phyloP scores from a whole-genome alignment of 495 filamentous ascomycete genomes.

The Rhypophila decipiens region DNA sequence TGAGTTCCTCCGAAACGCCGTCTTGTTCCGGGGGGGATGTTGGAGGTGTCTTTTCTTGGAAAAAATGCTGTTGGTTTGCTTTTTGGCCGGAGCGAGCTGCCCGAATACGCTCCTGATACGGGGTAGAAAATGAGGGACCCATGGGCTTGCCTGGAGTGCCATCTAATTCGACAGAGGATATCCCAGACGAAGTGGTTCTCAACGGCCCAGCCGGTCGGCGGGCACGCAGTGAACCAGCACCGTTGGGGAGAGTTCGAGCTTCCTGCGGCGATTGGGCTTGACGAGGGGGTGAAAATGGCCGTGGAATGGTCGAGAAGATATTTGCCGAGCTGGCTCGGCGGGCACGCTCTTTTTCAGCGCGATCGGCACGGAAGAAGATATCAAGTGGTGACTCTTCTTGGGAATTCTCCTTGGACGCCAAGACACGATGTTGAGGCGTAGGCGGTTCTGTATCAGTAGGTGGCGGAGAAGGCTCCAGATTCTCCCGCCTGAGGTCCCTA shows the following conservation, averaged over 20 bases:
- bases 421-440: slow-evolving; percentile 29
- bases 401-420: slow-evolving; percentile 15
- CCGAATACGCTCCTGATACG: slow-evolving; percentile 60
- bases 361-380: slow-evolving; percentile 79
- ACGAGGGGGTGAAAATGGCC: slow-evolving; percentile 30
- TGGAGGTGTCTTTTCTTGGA: too few species aligned
- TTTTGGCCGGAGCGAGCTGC: slow-evolving; percentile 36
- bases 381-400: slow-evolving; percentile 73
- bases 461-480: slow-evolving; percentile 30
- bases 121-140: slow-evolving; percentile 60
- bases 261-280: slow-evolving; percentile 29
- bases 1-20: slow-evolving; percentile 14
- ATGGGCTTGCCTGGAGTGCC: slow-evolving; percentile 43
- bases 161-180: slow-evolving; percentile 65
- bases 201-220: slow-evolving; percentile 20
- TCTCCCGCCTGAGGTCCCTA: slow-evolving; percentile 24
- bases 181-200: slow-evolving; percentile 40
- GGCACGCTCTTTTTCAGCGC: slow-evolving; percentile 62
- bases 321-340: slow-evolving; percentile 42
- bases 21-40: slow-evolving; percentile 7
- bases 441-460: slow-evolving; percentile 37
- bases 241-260: slow-evolving; percentile 25
- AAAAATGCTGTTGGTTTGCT: slow-evolving; percentile 4
- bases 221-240: slow-evolving; percentile 12
- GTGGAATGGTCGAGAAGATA: slow-evolving; percentile 15